phyloP scores from a whole-genome alignment of 768 basidiomycete species.

The Lentinus tigrinus region DNA sequence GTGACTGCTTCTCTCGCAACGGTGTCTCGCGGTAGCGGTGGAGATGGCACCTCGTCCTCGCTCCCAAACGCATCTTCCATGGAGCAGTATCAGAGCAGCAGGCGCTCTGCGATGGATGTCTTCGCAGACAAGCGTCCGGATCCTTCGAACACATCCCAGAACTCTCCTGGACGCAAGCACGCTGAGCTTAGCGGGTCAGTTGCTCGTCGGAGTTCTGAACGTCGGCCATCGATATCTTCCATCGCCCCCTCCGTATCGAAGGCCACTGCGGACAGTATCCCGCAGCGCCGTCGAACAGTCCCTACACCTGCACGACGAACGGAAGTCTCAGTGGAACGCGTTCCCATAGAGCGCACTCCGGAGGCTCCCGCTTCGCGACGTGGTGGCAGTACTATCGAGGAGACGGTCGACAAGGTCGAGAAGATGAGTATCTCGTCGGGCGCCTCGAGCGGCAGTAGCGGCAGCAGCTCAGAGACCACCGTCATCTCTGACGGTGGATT shows the following conservation, averaged over 20 bases:
- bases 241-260: conserved; percentile 35
- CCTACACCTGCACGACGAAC: conserved; percentile 9
- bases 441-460: conserved; percentile 48
- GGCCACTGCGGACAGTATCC: conserved; percentile 31
- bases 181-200: conserved; percentile 52
- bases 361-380: conserved; percentile 11
- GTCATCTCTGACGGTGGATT: conserved; percentile 85
- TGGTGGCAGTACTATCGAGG: conserved; percentile 25
- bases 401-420: conserved; percentile 34
- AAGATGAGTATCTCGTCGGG: conserved; percentile 35
- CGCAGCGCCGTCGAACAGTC: conserved; percentile 27
- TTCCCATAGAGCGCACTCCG: not conserved
- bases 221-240: conserved; percentile 45
- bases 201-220: conserved; percentile 47
- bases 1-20: conserved; percentile 37
- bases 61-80: conserved; percentile 38
- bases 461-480: conserved; percentile 68
- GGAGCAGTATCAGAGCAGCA: conserved; percentile 43
- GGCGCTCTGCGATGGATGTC: conserved; percentile 44
- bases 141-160: conserved; percentile 47
- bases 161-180: conserved; percentile 59
- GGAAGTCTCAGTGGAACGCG: conserved; percentile 18
- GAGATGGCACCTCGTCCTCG: conserved; percentile 45
- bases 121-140: conserved; percentile 51
- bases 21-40: conserved; percentile 36